Conservation (phyloP, 1,284 basidiomycete species). For the Singerocomus inundabilis region DNA sequence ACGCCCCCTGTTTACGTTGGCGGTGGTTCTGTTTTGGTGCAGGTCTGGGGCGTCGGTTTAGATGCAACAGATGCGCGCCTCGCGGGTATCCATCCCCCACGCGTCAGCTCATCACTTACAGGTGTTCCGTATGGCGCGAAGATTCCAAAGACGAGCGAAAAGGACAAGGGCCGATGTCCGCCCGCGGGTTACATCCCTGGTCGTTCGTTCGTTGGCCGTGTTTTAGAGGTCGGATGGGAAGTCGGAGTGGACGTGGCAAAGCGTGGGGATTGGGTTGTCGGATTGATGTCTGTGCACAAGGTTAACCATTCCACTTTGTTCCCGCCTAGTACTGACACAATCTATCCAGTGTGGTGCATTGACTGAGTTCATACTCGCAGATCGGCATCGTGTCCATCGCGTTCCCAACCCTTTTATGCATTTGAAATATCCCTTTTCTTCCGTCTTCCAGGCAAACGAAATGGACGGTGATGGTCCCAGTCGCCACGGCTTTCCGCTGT, state of each 20-base stretch:
- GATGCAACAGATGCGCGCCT: conserved; percentile 68
- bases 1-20: conserved; percentile 72
- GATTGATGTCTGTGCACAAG: conserved; percentile 73
- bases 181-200: conserved; percentile 75
- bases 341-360: conserved; percentile 69
- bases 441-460: conserved; percentile 5
- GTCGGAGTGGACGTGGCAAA: conserved; percentile 62
- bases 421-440: conserved; percentile 19
- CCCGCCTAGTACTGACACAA: conserved; percentile 8
- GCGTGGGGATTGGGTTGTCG: conserved; percentile 83
- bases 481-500: conserved; percentile 9
- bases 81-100: conserved; percentile 43
- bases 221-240: conserved; percentile 77
- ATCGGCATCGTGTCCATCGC: conserved; percentile 73
- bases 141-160: conserved; percentile 30
- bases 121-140: conserved; percentile 26
- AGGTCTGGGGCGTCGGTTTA: conserved; percentile 82
- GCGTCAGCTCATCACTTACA: conserved; percentile 11
- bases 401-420: conserved; percentile 55
- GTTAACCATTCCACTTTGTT: conserved; percentile 42
- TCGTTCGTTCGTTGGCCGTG: conserved; percentile 78
- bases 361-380: conserved; percentile 78
- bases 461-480: conserved; percentile 10
- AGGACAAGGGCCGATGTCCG: conserved; percentile 35
- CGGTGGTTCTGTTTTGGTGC: conserved; percentile 68